Evolutionary conservation across 305 asterid genomes (phyloP).

Genomic region (Fraxinus ornus): DNA sequence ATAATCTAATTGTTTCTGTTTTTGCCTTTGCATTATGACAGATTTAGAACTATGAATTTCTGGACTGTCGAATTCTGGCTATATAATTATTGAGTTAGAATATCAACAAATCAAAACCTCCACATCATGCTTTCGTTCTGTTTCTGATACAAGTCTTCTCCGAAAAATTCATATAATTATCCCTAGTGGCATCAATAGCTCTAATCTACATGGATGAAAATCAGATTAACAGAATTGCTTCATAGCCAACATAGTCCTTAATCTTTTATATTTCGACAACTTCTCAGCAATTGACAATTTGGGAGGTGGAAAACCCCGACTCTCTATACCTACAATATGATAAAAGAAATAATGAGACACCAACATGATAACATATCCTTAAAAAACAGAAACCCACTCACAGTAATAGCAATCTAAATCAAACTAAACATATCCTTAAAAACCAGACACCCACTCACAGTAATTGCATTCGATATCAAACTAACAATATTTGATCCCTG

Average conservation of each 20-base stretch:
- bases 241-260: not conserved
- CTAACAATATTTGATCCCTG: too few species aligned
- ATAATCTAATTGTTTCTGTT: not conserved
- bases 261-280: not conserved
- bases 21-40: not conserved
- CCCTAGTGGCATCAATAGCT: not conserved
- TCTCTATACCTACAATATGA: too few species aligned
- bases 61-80: not conserved
- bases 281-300: too few species aligned
- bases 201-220: not conserved
- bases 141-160: not conserved
- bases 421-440: too few species aligned
- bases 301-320: too few species aligned
- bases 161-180: not conserved
- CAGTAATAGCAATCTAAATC: too few species aligned
- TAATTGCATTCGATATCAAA: too few species aligned
- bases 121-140: not conserved
- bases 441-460: too few species aligned
- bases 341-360: too few species aligned
- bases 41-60: not conserved
- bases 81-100: not conserved
- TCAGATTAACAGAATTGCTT: not conserved
- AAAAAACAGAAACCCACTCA: too few species aligned
- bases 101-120: not conserved
- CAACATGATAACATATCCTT: too few species aligned